phyloP scores from a whole-genome alignment of 2,329 filamentous ascomycete species.

The Penicillium sp. region DNA sequence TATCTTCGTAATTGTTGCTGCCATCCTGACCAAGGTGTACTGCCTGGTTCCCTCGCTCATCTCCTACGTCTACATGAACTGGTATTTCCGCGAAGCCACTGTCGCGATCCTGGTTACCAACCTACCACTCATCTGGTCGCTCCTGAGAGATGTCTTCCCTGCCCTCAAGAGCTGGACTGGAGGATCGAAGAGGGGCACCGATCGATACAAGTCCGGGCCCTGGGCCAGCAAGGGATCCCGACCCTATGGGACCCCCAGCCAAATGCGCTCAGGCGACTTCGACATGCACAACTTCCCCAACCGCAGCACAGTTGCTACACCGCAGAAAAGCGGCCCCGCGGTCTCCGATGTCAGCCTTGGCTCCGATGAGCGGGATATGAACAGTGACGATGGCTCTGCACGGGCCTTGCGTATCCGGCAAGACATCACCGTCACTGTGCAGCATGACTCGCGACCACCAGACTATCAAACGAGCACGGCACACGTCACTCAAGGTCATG shows the following conservation, averaged over 20 bases:
- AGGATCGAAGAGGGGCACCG: slow-evolving; percentile 38
- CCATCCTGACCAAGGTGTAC: slow-evolving; percentile 56
- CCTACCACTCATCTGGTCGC: slow-evolving; percentile 56
- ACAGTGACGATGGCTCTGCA: slow-evolving; percentile 42
- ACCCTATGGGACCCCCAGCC: slow-evolving; percentile 34
- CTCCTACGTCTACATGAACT: slow-evolving; percentile 51
- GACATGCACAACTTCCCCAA: slow-evolving; percentile 35
- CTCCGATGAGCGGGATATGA: slow-evolving; percentile 35
- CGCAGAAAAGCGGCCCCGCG: slow-evolving; percentile 28
- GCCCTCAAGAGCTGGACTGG: slow-evolving; percentile 46
- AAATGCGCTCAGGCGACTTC: slow-evolving; percentile 33
- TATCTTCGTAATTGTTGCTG: slow-evolving; percentile 53
- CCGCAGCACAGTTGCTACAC: slow-evolving; percentile 28
- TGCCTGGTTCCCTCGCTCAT: slow-evolving; percentile 47
- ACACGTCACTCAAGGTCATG: slow-evolving; percentile 12
- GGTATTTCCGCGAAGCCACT: slow-evolving; percentile 53
- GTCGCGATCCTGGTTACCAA: slow-evolving; percentile 56
- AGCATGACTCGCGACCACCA: slow-evolving; percentile 20
- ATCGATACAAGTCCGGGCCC: slow-evolving; percentile 38
- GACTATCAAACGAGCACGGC: slow-evolving; percentile 18
- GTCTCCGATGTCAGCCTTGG: slow-evolving; percentile 33
- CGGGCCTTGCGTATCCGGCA: slow-evolving; percentile 44
- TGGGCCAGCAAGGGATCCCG: slow-evolving; percentile 37
- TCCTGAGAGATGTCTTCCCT: slow-evolving; percentile 55
- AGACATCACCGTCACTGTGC: slow-evolving; percentile 43